phyloP scores from a whole-genome alignment of 1,139 yeast genomes.

The Trichomonascaceae sp. region DNA sequence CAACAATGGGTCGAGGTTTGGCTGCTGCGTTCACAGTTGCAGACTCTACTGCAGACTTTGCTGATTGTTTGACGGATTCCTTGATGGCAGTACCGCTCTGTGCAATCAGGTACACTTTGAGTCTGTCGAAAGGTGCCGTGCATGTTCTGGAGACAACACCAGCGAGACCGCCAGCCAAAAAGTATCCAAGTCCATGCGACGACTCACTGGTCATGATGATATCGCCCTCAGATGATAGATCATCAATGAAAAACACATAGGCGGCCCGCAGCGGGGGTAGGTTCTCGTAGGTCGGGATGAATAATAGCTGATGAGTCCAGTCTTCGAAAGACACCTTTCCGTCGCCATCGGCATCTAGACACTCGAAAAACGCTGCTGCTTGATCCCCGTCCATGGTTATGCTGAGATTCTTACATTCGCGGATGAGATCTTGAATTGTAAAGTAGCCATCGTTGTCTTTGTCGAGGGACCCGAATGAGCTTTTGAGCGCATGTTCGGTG shows the following conservation, averaged over 20 bases:
- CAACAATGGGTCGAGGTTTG: slow-evolving; percentile 16
- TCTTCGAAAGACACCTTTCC: slow-evolving; percentile 75
- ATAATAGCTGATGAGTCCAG: slow-evolving; percentile 67
- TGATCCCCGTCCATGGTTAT: slow-evolving; percentile 44
- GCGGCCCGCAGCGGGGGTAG: slow-evolving; percentile 65
- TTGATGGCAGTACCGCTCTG: slow-evolving; percentile 44
- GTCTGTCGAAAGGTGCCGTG: slow-evolving; percentile 93
- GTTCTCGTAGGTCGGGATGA: slow-evolving; percentile 54
- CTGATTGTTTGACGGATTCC: not conserved
- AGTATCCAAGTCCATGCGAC: slow-evolving; percentile 75
- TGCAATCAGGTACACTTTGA: slow-evolving; percentile 87
- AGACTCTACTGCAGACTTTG: too few relatives aligned
- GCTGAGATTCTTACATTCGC: slow-evolving; percentile 40
- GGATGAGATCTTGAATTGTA: slow-evolving; percentile 49
- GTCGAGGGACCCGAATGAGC: slow-evolving; percentile 61
- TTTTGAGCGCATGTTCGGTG: slow-evolving; percentile 58
- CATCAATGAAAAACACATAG: slow-evolving; percentile 68
- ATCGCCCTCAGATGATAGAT: slow-evolving; percentile 82
- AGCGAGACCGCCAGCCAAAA: slow-evolving; percentile 87
- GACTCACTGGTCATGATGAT: slow-evolving; percentile 71
- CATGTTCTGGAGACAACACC: slow-evolving; percentile 96
- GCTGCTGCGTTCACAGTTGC: slow-evolving; percentile 6
- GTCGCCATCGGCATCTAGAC: slow-evolving; percentile 46
- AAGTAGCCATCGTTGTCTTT: slow-evolving; percentile 65
- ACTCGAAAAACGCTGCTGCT: slow-evolving; percentile 45